Evolutionary conservation across 1,284 basidiomycete genomes (phyloP).

Genomic region (Apiotrichum brassicae): DNA sequence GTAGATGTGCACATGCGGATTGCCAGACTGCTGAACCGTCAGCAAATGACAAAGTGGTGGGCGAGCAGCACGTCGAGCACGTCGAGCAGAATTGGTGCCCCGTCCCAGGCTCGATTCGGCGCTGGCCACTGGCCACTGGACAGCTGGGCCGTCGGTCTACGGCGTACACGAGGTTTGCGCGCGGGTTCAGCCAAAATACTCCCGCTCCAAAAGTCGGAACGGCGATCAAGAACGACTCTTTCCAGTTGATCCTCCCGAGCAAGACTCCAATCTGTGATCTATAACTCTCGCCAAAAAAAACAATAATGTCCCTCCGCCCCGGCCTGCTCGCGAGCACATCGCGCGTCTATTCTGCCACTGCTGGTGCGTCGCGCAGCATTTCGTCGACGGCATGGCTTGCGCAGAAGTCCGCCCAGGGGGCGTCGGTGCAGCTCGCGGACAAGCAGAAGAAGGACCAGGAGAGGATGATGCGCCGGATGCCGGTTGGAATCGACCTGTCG

Average conservation of each 20-base stretch:
- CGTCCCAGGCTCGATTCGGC: too few species aligned
- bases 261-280: neutral
- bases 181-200: neutral
- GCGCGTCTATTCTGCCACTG: neutral
- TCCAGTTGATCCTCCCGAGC: too few species aligned
- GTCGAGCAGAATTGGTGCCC: too few species aligned
- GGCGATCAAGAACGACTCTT: too few species aligned
- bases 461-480: conserved; percentile 5
- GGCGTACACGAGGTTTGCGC: too few species aligned
- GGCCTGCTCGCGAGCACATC: conserved; percentile 14
- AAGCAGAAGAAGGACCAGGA: conserved; percentile 8
- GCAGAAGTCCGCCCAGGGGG: neutral
- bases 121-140: too few species aligned
- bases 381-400: neutral
- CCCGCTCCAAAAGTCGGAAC: neutral
- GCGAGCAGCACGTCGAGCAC: too few species aligned
- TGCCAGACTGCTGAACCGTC: too few species aligned
- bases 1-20: too few species aligned
- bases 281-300: neutral
- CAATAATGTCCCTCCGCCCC: conserved; percentile 12
- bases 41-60: too few species aligned
- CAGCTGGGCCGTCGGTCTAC: too few species aligned
- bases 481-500: conserved; percentile 4
- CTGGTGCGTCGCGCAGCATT: neutral
- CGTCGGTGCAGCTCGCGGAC: conserved; percentile 10